These are phyloP conservation scores for Daldinia eschscholtzii DNA, from an alignment of 2,329 filamentous ascomycete species.

Conservation along the genomic window DNA sequence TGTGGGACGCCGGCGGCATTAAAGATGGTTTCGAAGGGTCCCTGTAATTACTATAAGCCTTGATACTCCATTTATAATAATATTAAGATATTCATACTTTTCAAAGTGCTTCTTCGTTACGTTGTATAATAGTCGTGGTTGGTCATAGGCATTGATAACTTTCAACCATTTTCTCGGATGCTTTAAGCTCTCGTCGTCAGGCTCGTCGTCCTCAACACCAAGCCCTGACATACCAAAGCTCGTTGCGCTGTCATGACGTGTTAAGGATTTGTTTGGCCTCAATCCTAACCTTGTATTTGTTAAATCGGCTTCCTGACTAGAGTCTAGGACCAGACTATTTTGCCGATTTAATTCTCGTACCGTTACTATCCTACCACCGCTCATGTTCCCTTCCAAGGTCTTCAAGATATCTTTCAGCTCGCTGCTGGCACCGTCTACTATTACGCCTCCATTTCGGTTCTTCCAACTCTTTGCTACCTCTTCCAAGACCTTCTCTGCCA, in stretches of 20 bases:
- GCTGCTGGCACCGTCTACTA: constrained; percentile 84
- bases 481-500: constrained; percentile 92
- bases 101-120: constrained; percentile 91
- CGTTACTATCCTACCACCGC: constrained; percentile 77
- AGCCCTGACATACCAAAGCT: constrained; percentile 73
- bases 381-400: constrained; percentile 88
- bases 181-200: constrained; percentile 70
- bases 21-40: constrained; percentile 74
- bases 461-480: constrained; percentile 95
- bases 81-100: constrained; percentile 62
- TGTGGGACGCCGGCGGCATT: constrained; percentile 82
- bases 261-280: constrained; percentile 59
- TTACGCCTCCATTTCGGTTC: constrained; percentile 86
- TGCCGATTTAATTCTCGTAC: constrained; percentile 71
- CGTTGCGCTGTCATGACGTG: constrained; percentile 71
- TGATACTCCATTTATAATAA: not conserved
- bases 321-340: constrained; percentile 73
- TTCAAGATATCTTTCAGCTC: constrained; percentile 86
- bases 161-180: constrained; percentile 88
- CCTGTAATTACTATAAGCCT: constrained; percentile 55
- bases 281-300: constrained; percentile 69
- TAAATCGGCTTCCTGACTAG: constrained; percentile 63
- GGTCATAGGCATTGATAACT: constrained; percentile 84
- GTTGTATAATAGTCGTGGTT: constrained; percentile 84
- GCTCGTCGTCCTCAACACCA: constrained; percentile 66